Conservation (phyloP, 306 rosid genomes). For the Dryas alaskensis region DNA sequence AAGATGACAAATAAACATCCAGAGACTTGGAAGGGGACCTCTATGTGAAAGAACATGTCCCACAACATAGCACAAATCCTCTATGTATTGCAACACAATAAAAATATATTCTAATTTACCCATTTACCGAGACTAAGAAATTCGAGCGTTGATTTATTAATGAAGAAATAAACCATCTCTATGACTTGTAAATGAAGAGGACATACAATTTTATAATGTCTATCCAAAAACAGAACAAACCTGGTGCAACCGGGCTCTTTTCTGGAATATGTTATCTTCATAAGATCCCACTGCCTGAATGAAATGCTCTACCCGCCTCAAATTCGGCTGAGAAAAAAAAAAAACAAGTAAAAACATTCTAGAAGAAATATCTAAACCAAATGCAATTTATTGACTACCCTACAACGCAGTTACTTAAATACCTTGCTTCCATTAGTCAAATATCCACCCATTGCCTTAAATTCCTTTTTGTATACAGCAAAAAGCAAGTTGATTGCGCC, state of each 20-base stretch:
- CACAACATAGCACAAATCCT: neutral
- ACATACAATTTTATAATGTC: neutral
- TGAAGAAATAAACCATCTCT: neutral
- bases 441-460: conserved; percentile 72
- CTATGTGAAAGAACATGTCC: neutral
- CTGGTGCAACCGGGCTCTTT: conserved; percentile 86
- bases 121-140: too few relatives aligned
- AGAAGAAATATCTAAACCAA: neutral
- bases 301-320: conserved; percentile 75
- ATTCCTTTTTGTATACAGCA: conserved; percentile 91
- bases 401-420: conserved; percentile 5
- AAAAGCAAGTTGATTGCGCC: conserved; percentile 93
- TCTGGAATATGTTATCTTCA: conserved; percentile 88
- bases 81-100: too few relatives aligned
- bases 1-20: neutral
- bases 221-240: conserved; percentile 30
- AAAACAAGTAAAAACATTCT: neutral
- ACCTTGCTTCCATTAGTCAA: conserved; percentile 89
- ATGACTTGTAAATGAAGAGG: neutral
- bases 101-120: too few relatives aligned
- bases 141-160: neutral
- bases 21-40: neutral
- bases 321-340: conserved; percentile 57
- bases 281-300: conserved; percentile 92
- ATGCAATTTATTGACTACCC: neutral